phyloP scores from a whole-genome alignment of 805 yeast genomes.

The Candida palmyrensis region DNA sequence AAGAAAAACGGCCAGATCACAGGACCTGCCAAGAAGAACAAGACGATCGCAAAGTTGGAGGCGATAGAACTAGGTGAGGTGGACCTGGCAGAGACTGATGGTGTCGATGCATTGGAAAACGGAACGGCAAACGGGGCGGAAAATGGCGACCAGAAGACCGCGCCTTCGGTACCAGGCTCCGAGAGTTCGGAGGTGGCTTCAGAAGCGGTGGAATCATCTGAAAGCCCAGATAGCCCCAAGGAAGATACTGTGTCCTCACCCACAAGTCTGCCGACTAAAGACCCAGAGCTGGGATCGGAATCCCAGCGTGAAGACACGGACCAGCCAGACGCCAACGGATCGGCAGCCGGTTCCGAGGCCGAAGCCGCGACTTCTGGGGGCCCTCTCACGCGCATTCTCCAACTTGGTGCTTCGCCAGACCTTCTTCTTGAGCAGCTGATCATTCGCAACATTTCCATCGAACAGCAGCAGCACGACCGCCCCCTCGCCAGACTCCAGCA shows the following conservation, averaged over 20 bases:
- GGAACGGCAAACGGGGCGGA: background rate
- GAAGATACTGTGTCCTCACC: no score
- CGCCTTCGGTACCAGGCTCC: no score
- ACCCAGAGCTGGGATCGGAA: background rate
- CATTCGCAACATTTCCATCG: slow-evolving; percentile 65
- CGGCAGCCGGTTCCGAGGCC: slow-evolving; percentile 4
- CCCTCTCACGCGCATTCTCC: slow-evolving; percentile 47
- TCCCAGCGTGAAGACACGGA: background rate
- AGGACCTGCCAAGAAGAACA: slow-evolving; percentile 62
- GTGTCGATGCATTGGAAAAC: slow-evolving; percentile 5
- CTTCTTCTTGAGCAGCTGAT: slow-evolving; percentile 52
- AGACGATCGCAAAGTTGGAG: slow-evolving; percentile 53
- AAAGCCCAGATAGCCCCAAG: background rate
- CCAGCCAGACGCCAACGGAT: background rate
- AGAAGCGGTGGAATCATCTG: no score
- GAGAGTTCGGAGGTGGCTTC: no score
- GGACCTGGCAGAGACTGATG: slow-evolving; percentile 5
- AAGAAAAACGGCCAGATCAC: slow-evolving; percentile 54
- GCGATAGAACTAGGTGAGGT: slow-evolving; percentile 24
- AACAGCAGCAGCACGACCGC: slow-evolving; percentile 74
- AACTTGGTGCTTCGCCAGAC: slow-evolving; percentile 45
- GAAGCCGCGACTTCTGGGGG: slow-evolving; percentile 15
- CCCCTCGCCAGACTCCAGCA: slow-evolving; percentile 82
- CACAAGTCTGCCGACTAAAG: no score
- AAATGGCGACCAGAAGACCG: slow-evolving; percentile 5